Base-by-base conservation (phyloP, 192 early-diverging fungal genomes). In the Linnemannia exigua region DNA sequence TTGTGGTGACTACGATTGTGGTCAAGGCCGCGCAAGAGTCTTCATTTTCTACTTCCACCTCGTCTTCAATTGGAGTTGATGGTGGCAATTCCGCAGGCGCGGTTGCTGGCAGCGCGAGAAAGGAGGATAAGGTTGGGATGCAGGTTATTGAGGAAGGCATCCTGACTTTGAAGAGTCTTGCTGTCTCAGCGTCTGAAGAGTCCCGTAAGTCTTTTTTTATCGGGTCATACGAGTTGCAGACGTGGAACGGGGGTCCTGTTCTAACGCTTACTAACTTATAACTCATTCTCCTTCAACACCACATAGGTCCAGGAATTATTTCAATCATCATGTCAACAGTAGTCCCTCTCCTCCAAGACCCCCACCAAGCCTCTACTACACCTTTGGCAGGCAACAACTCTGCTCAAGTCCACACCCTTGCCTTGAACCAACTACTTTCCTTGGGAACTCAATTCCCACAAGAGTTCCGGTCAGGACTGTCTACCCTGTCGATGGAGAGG, bases 261-360 rank as follows among this genome's bases (percentile, higher is more conserved):
- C n/a, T n/a, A n/a, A n/a, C n/a, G n/a, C n/a, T n/a, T n/a, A n/a
- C n/a, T n/a, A n/a, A n/a, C n/a, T n/a, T n/a, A n/a, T n/a, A n/a
- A n/a, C n/a, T n/a, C n/a, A n/a, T 44, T 44, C 41, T 9, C 41
- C 9, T 48, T 25, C 20, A 12, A 38, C 63, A 46, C 36, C 28
- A 25, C 22, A 50, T 83, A 90, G 90, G 87, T 69, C 50, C 79
- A 0, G 67, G 71, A 3, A 52, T 91, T 22, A 58, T 90, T 16
- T 80, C 87, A 14, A 80, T 91, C 36, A 82, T 90, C 36, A 77
- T 93, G 72, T 88, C 92, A 1, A 90, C 89, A 28, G 72, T 91
- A 11, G 87, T 90, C 3, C 77, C 85, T 1, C 67, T 93, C 8
- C 74, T 93, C 52, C 73, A 74, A 79, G 87, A 67, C 38, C 69